Conservation (phyloP, 2,329 filamentous ascomycete genomes). For the Penicillium glabrum region DNA sequence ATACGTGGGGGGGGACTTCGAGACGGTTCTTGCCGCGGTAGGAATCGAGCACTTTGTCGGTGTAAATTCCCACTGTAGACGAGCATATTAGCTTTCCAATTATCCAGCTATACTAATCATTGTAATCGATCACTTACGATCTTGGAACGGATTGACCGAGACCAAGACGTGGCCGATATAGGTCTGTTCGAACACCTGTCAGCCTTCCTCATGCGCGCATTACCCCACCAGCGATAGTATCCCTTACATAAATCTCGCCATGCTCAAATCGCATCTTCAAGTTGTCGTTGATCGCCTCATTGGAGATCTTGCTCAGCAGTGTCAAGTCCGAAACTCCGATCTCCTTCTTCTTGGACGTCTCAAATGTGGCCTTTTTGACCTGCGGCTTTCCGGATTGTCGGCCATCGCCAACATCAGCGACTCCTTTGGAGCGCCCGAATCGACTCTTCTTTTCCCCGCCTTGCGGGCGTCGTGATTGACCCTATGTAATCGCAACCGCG, state of each 20-base stretch:
- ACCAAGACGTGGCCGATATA: constrained; percentile 99
- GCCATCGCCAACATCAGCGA: constrained; percentile 43
- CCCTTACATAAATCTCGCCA: constrained; percentile 83
- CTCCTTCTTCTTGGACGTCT: constrained; percentile 97
- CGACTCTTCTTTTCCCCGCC: constrained; percentile 45
- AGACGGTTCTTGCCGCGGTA: constrained; percentile 97
- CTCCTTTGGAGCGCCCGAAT: constrained; percentile 43
- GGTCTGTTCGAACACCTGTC: constrained; percentile 54
- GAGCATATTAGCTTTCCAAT: neutral
- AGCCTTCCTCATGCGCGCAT: constrained; percentile 16
- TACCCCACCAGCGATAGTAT: constrained; percentile 8
- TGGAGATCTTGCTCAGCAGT: constrained; percentile 95
- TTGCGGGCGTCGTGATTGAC: constrained; percentile 44
- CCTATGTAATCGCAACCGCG: constrained; percentile 25
- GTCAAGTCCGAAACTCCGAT: constrained; percentile 98
- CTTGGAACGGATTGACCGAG: constrained; percentile 96
- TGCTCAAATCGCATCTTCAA: constrained; percentile 97
- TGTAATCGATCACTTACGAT: constrained; percentile 56
- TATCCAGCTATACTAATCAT: neutral
- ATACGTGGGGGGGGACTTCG: constrained; percentile 91
- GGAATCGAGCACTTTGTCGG: constrained; percentile 85
- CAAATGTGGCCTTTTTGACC: constrained; percentile 94
- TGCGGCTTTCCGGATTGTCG: constrained; percentile 58
- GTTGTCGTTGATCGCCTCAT: constrained; percentile 99
- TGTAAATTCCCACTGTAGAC: constrained; percentile 82